phyloP scores from a whole-genome alignment of 257 asterid genomes.

The Penstemon barbatus region DNA sequence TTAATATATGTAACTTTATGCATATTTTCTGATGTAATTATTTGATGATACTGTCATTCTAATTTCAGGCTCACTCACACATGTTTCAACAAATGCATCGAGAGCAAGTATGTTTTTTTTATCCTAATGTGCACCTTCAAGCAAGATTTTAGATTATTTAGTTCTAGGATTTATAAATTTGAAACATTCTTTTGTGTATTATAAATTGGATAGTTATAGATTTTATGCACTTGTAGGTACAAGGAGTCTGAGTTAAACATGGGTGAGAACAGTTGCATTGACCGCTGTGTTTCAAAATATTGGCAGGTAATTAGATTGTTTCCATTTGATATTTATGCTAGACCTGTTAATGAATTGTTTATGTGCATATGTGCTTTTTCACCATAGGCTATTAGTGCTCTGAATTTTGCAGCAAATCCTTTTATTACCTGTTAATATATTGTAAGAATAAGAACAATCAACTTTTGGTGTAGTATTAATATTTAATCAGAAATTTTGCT shows the following conservation, averaged over 20 bases:
- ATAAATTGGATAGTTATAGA: neutral
- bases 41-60: conserved; percentile 22
- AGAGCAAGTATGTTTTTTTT: conserved; percentile 54
- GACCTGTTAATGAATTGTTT: neutral
- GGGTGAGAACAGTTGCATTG: conserved; percentile 62
- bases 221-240: conserved; percentile 35
- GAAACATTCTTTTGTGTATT: neutral
- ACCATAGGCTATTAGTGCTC: neutral
- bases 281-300: conserved; percentile 56
- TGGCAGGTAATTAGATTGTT: conserved; percentile 44
- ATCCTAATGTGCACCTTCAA: conserved; percentile 2
- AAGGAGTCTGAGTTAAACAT: conserved; percentile 62
- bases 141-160: neutral
- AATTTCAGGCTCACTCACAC: conserved; percentile 77
- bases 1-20: too few species aligned
- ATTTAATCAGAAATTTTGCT: neutral
- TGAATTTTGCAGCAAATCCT: neutral
- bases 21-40: neutral
- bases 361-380: neutral
- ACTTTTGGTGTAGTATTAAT: neutral
- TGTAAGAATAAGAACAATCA: neutral
- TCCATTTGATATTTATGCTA: neutral
- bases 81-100: conserved; percentile 79
- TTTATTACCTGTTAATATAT: neutral
- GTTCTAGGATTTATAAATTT: conserved; percentile 1